Evolutionary conservation across 2,329 filamentous ascomycete genomes (phyloP), one percentile per base, ranked within the genome.

Genomic region (Macrophomina pseudophaseolina): DNA sequence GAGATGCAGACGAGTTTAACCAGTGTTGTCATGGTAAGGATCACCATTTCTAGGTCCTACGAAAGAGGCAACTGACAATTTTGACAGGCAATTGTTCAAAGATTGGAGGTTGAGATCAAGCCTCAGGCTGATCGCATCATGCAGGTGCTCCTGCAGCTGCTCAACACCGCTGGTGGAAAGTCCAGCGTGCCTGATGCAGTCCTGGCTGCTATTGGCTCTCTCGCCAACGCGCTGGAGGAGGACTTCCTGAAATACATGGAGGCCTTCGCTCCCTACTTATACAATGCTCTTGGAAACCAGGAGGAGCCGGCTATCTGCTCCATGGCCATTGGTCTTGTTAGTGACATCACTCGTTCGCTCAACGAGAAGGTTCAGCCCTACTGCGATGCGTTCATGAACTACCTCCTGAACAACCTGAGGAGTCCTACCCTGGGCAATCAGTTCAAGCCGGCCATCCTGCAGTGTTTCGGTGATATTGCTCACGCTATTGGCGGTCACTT

Each of bases 221-320:
- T 99, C 68, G 91, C 95, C 48, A 97, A 91, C 73, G 91, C 94
- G 46, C 86, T 98, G 74, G 94, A 97, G 76, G 92, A 93, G 65
- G 93, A 94, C 72, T 99, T 99, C 79, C 84, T 90, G 78, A 95
- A 96, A 83, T 99, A 99, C 84, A 98, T 99, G 94, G 93, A 97
- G 49, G 88, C 92, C 1, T 99, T 99, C 80, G 86, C 89, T 52
- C 93, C 93, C 9, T 97, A 93, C 87, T 84, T 99, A 59, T 95
- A 95, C 85, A 96, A 93, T 72, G 95, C 95, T 33, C 88, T 99
- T 35, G 91, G 90, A 75, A 98, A 98, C 84, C 93, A 97, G 77
- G 94, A 99, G 71, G 95, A 97, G 82, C 91, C 94, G 42, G 91
- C 89, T 79, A 87, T 98, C 69, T 98, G 95, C 85, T 91, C 94